Conservation (phyloP, 257 asterid genomes). For the Salvia splendens region DNA sequence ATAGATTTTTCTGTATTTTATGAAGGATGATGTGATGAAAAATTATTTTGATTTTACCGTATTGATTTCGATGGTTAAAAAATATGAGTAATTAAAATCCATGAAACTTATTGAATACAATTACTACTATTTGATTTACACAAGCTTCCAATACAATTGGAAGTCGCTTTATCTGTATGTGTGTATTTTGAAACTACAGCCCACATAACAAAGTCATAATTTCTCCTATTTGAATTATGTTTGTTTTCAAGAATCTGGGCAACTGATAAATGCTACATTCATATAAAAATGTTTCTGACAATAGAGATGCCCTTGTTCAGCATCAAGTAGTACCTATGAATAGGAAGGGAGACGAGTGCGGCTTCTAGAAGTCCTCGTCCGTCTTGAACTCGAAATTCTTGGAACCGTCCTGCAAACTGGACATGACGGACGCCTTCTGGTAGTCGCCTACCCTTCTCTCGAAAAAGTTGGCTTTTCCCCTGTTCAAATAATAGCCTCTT, state of each 20-base stretch:
- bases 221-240: too few relatives aligned
- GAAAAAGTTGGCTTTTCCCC: slow-evolving; percentile 80
- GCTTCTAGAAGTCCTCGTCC: slow-evolving; percentile 70
- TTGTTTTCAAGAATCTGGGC: too few relatives aligned
- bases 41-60: too few relatives aligned
- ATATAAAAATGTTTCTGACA: slow-evolving; percentile 8
- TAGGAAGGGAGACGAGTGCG: not conserved
- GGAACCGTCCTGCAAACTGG: slow-evolving; percentile 54
- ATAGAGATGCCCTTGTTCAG: slow-evolving; percentile 23
- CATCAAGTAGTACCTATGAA: slow-evolving; percentile 23
- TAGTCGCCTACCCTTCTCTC: slow-evolving; percentile 79
- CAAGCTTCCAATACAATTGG: too few relatives aligned
- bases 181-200: too few relatives aligned
- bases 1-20: too few relatives aligned
- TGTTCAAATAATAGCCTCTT: slow-evolving; percentile 22
- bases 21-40: too few relatives aligned
- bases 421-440: slow-evolving; percentile 81
- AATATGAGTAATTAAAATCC: not conserved
- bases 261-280: slow-evolving; percentile 21
- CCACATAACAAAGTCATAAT: too few relatives aligned
- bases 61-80: not conserved
- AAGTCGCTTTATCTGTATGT: too few relatives aligned
- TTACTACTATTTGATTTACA: too few relatives aligned
- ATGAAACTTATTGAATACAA: too few relatives aligned
- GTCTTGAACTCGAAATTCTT: slow-evolving; percentile 59